These are phyloP conservation scores for Anastatica hierochuntica DNA, from an alignment of 345 rosid species.

Conservation along the genomic window DNA sequence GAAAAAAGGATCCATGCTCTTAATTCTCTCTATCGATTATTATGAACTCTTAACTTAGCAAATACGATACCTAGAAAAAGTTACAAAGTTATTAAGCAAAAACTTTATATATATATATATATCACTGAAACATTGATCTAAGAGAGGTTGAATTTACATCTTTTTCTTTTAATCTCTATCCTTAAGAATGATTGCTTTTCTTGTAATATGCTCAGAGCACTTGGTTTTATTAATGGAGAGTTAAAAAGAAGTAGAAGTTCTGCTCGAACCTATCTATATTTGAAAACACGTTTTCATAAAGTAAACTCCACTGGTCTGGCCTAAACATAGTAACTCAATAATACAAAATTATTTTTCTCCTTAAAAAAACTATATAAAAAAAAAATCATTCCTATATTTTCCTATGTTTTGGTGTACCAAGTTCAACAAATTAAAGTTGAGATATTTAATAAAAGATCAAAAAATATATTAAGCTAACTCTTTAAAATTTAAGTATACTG, in stretches of 20 bases:
- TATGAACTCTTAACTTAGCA: slow-evolving; percentile 6
- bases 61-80: background rate
- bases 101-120: background rate
- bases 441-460: background rate
- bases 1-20: too few species aligned
- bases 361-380: background rate
- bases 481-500: too few species aligned
- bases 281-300: slow-evolving; percentile 27
- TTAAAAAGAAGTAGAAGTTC: slow-evolving; percentile 22
- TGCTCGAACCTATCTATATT: slow-evolving; percentile 4
- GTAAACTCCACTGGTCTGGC: slow-evolving; percentile 19
- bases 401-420: background rate
- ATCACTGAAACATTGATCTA: background rate
- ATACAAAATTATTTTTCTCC: slow-evolving; percentile 1
- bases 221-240: slow-evolving; percentile 20
- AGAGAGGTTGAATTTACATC: background rate
- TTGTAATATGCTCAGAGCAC: slow-evolving; percentile 22
- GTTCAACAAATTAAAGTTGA: background rate
- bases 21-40: background rate
- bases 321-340: slow-evolving; percentile 19
- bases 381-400: background rate
- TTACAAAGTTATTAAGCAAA: too few species aligned
- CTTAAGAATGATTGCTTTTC: slow-evolving; percentile 10
- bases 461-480: too few species aligned
- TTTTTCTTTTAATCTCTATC: background rate